Evolutionary conservation across 2,329 filamentous ascomycete genomes (phyloP).

Genomic region (Periconia sp.): DNA sequence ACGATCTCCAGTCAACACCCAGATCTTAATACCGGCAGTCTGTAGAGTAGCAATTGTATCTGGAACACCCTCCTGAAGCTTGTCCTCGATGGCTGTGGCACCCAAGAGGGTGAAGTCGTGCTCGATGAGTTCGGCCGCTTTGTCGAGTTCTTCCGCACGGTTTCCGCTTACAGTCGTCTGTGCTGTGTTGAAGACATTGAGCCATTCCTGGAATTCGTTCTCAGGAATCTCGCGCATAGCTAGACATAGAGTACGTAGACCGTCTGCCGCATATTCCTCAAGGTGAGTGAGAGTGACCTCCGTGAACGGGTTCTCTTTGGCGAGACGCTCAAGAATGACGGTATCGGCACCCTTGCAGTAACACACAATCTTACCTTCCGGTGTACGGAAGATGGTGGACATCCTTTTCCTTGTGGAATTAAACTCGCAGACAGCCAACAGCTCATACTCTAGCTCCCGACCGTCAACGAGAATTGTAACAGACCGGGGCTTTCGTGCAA

Average conservation of each 20-base stretch:
- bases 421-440: conserved; percentile 97
- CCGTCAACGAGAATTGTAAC: conserved; percentile 83
- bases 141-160: conserved; percentile 92
- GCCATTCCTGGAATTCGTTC: conserved; percentile 87
- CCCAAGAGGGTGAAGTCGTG: conserved; percentile 89
- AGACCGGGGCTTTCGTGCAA: conserved; percentile 84
- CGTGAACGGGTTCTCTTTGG: conserved; percentile 78
- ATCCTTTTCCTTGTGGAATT: conserved; percentile 97
- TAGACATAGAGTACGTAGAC: conserved; percentile 90
- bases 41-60: conserved; percentile 98
- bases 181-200: conserved; percentile 82
- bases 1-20: conserved; percentile 95
- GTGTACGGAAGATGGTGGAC: conserved; percentile 96
- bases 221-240: conserved; percentile 94
- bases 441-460: conserved; percentile 77
- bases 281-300: conserved; percentile 91
- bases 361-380: conserved; percentile 90
- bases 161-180: conserved; percentile 90
- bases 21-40: conserved; percentile 96
- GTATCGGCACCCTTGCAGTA: conserved; percentile 98
- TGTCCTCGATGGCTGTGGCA: conserved; percentile 96
- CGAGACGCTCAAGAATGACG: conserved; percentile 90
- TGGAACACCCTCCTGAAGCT: conserved; percentile 93
- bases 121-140: conserved; percentile 94
- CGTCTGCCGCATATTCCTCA: conserved; percentile 98